Conservation (phyloP, 208 protist genomes). For the Trypanosoma lewisi region DNA sequence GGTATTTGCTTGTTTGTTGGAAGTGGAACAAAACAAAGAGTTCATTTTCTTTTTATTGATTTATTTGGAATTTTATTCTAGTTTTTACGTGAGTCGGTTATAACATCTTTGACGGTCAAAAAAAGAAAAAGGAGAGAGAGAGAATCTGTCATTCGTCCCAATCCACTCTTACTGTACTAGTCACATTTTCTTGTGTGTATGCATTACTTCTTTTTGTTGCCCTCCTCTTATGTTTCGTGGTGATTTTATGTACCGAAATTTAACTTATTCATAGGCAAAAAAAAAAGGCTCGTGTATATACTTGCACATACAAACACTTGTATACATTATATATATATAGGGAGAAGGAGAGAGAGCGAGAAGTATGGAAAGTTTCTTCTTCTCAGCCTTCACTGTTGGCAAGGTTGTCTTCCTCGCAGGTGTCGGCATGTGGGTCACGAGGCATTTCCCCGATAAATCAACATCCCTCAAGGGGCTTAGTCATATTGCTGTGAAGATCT, state of each 20-base stretch:
- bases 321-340: no score
- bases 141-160: no score
- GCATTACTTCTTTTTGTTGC: no score
- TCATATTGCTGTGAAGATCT: constrained; percentile 26
- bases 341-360: no score
- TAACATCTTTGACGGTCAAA: background rate
- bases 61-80: constrained; percentile 14
- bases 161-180: no score
- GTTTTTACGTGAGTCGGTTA: constrained; percentile 1
- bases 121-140: background rate
- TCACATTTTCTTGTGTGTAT: no score
- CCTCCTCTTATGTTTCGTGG: no score
- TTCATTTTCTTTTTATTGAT: constrained; percentile 6
- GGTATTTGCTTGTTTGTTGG: background rate
- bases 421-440: constrained; percentile 15
- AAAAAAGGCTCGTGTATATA: no score
- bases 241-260: no score
- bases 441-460: constrained; percentile 8
- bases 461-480: constrained; percentile 22
- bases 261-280: no score
- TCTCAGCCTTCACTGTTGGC: constrained; percentile 19
- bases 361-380: constrained; percentile 16
- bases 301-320: no score
- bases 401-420: constrained; percentile 16
- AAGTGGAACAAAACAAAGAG: background rate